A percentile compares a stretch with the other conserved stretches of the same genome.
Evolutionary conservation across 495 filamentous ascomycete species (phyloP).

Genomic region (Mytilinidion resinicola): DNA sequence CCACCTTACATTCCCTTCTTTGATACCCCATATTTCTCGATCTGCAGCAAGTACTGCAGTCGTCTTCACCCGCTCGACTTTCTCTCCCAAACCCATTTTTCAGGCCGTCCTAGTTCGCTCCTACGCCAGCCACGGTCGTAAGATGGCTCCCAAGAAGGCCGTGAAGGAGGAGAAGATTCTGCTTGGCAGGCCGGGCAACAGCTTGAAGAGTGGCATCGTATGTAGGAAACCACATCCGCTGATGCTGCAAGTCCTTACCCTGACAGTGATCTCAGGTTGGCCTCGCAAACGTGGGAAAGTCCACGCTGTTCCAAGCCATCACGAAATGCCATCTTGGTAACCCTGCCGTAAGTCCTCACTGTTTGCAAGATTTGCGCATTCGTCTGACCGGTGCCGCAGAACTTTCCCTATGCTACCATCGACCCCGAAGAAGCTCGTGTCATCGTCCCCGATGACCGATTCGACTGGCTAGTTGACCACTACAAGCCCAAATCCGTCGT

Average conservation of each 20-base stretch:
- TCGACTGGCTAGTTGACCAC: conserved; percentile 89
- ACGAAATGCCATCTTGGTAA: conserved; percentile 97
- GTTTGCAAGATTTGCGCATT: background rate
- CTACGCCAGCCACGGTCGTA: conserved; percentile 33
- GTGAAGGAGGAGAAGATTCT: conserved; percentile 70
- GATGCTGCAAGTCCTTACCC: conserved; percentile 22
- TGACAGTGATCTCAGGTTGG: conserved; percentile 62
- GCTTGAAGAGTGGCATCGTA: conserved; percentile 99
- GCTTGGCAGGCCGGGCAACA: conserved; percentile 94
- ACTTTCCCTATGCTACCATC: conserved; percentile 99
- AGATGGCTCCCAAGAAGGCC: conserved; percentile 71
- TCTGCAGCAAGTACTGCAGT: conserved; percentile 59
- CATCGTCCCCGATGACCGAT: conserved; percentile 93
- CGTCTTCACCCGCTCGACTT: conserved; percentile 16
- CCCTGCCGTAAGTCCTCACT: conserved; percentile 63
- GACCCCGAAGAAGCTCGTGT: conserved; percentile 98
- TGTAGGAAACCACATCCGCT: conserved; percentile 47
- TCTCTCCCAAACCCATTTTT: conserved; percentile 24
- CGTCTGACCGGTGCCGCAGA: conserved; percentile 44
- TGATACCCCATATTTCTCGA: conserved; percentile 41
- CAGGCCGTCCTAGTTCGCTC: conserved; percentile 25
- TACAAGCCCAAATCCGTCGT: conserved; percentile 96
- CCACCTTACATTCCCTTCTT: conserved; percentile 50
- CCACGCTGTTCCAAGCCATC: conserved; percentile 98
- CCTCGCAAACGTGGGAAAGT: conserved; percentile 99